Conservation (phyloP, 345 rosid genomes). For the Bruguiera sexangula region DNA sequence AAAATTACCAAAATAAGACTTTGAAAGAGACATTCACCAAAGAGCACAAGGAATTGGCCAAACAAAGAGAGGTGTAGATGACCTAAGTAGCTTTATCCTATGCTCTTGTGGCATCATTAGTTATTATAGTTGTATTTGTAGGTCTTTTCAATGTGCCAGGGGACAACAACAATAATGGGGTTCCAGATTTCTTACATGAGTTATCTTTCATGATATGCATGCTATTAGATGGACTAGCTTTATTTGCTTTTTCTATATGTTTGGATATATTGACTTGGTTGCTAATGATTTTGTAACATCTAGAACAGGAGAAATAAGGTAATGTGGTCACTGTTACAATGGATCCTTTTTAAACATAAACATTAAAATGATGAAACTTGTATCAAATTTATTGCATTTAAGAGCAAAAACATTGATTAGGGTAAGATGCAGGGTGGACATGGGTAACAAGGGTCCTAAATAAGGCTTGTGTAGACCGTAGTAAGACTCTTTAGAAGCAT, state of each 20-base stretch:
- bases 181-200: neutral
- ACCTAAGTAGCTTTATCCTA: neutral
- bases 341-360: too few species aligned
- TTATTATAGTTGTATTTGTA: neutral
- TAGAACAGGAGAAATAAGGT: too few species aligned
- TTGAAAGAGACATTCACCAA: neutral
- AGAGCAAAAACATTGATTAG: too few species aligned
- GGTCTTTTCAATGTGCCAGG: constrained; percentile 6
- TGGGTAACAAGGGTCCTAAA: too few species aligned
- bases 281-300: too few species aligned
- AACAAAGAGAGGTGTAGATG: neutral
- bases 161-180: neutral
- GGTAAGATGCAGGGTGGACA: too few species aligned
- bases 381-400: too few species aligned
- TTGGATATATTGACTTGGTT: too few species aligned
- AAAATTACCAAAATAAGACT: neutral
- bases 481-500: too few species aligned
- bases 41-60: neutral
- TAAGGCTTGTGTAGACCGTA: too few species aligned
- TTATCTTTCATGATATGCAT: neutral
- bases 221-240: neutral
- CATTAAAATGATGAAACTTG: too few species aligned
- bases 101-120: constrained; percentile 2
- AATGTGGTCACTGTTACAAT: too few species aligned
- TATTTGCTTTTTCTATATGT: neutral